Evolutionary conservation across 2,329 filamentous ascomycete species (phyloP), one percentile per base, ranked within the genome.

Genomic region (Tolypocladium endophyticum): DNA sequence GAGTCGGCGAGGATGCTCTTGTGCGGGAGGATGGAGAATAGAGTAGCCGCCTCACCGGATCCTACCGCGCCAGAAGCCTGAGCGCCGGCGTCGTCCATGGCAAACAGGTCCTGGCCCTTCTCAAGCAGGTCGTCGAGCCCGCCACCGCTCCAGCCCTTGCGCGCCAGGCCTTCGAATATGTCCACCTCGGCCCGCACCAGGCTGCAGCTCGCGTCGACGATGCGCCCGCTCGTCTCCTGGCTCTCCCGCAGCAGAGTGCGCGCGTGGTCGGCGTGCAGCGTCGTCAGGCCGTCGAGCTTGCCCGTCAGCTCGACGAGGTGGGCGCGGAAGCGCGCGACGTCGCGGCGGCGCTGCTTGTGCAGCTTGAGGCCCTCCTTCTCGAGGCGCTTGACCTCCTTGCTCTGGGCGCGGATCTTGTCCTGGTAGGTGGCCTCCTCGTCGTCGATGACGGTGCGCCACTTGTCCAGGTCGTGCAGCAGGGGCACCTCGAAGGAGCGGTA

Each of bases 401-500:
- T 80, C 70, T 84, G 82, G 36, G 73, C 73, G 61, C 78, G 80
- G 45, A 83, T 81, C 50, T 79, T 78, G 57, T 78, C 76, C 65
- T 80, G 77, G 70, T 88, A 88, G 14, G 75, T 74, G 58, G 83
- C 80, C 67, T 87, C 82, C 67, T 87, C 86, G 65, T 87, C 85
- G 61, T 86, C 84, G 61, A 87, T 82, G 64, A 82, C 79, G 58
- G 77, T 77, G 58, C 80, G 79, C 84, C 85, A 88, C 63, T 80
- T 80, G 70, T 88, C 86, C 36, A 88, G 76, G 72, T 88, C 86
- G 72, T 87, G 84, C n/a, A 88, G 77, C 28, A 88, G 74, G 4
- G 86, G 86, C 43, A 88, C 84, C 71, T 88, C 86, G 69, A 88
- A 88, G 61, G 78, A 79, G 59, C 85, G 79, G 71, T 88, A 88